Base-by-base conservation (phyloP, 176 grass and related monocot genomes). In the Lolium perenne region DNA sequence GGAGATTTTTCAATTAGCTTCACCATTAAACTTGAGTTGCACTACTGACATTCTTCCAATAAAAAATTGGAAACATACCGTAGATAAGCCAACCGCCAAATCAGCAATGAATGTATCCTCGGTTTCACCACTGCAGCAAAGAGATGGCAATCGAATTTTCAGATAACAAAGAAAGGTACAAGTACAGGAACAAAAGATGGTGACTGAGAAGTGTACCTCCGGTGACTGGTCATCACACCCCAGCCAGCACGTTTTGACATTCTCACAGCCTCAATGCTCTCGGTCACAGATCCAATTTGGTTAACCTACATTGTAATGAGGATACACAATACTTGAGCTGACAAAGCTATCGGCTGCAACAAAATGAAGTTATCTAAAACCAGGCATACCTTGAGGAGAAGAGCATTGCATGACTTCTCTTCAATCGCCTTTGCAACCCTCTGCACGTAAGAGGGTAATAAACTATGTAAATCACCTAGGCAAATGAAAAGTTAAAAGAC, bases 21-120 rank as follows among this genome's bases (percentile, higher is more conserved):
- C 45, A 66, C 15, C 11, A 46, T 25, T 20, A 25, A 77, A 38
- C n/a, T 57, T 13, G 8, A 54, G 18, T n/a, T 3, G 47, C 49
- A 49, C 83, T 54, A 0, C 61, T 1, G 8, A 46, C 3, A 7
- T 43, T 2, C 35, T 59, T 78, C 20, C 14, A 78, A 62, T n/a
- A 4, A 81, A 14, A 53, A 51, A n/a, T 2, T 38, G 7, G 10
- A 20, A 13, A 38, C 20, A 82, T 93, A 97, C 93, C 56, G 93
- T 97, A 71, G 95, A 63, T 69, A 97, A 78, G 40, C 95, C 95
- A 51, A 97, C 93, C 7, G 95, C 88, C 79, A 97, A 79, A 80
- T 97, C 92, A 87, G 95, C 92, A 85, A 97, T 97, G 79, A 97
- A 97, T 58, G 92, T 97, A 58, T 97, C 95, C 76, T 97, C 95